Evolutionary conservation across 177 flowering plant genomes (phyloP), one percentile per base, ranked within the genome.

Genomic region (Telopea speciosissima): DNA sequence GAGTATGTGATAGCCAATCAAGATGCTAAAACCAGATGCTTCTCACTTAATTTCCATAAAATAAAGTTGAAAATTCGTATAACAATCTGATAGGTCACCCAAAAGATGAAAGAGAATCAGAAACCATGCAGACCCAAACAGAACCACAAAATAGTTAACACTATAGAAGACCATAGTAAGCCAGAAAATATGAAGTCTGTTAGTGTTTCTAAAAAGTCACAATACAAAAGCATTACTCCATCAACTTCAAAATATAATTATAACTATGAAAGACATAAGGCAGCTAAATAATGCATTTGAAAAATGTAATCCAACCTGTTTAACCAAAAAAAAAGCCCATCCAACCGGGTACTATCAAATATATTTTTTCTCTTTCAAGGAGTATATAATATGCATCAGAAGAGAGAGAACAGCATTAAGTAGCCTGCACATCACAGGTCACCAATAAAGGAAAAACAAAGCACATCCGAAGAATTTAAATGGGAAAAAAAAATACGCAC

Each of bases 401-500:
- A 66, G 17, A 44, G 1, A 49, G 24, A 23, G 12, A 67, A 45
- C 49, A 44, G 6, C 1, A 28, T 28, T 2, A 2, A 28, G 5
- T 36, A 36, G 6, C 7, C 40, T 36, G 40, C 40, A 36, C 40
- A 36, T 49, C 19, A 49, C 14, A 49, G 54, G 19, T 13, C 54
- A 49, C 0, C 54, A 49, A 49, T 49, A 49, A 49, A 49, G 8
- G 3, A 49, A 49, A 2, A 49, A 12, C 13, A 49, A 12, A 49
- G 54, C 5, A 16, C 19, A 49, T 16, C 19, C 11, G 13, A 58
- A 58, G n/a, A 17, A 61, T 23, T 12, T 21, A 69, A 40, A 8
- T 69, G 24, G 40, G n/a, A n/a, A n/a, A 60, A 23, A 24, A 60
- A 12, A 69, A 58, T 40, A 69, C 71, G 8, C 14, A 69, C 71